Evolutionary conservation across 2,329 filamentous ascomycete genomes (phyloP).

Genomic region (Epichloe festucae): DNA sequence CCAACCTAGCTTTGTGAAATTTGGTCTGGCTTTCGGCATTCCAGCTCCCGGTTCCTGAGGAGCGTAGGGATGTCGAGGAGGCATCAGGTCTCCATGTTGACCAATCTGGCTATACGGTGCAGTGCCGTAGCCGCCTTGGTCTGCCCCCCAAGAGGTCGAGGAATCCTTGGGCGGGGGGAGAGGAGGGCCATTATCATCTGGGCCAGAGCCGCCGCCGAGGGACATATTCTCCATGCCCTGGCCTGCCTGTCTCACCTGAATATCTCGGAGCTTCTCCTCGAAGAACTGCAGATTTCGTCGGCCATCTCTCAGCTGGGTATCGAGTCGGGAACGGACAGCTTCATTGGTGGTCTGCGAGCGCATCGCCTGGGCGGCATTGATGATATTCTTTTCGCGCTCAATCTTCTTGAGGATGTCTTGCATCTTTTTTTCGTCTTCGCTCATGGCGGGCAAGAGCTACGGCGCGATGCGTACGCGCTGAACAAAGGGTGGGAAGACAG

Average conservation of each 20-base stretch:
- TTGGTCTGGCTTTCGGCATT: conserved; percentile 64
- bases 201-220: conserved; percentile 30
- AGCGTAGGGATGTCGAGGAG: conserved; percentile 66
- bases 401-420: conserved; percentile 92
- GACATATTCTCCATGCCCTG: conserved; percentile 55
- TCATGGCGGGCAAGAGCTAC: conserved; percentile 36
- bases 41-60: conserved; percentile 51
- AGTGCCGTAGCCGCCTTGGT: conserved; percentile 47
- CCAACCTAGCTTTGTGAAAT: conserved; percentile 92
- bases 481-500: conserved; percentile 12
- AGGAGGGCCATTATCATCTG: conserved; percentile 33
- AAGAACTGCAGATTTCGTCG: conserved; percentile 91
- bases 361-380: conserved; percentile 90
- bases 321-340: conserved; percentile 75
- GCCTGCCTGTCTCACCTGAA: conserved; percentile 68
- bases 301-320: conserved; percentile 88
- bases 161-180: conserved; percentile 60
- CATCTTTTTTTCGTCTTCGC: conserved; percentile 50
- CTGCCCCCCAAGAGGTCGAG: conserved; percentile 32
- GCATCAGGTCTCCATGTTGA: conserved; percentile 62
- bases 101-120: conserved; percentile 42
- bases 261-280: conserved; percentile 78
- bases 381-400: conserved; percentile 88
- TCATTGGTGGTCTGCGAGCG: conserved; percentile 92
- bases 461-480: conserved; percentile 27